These are phyloP conservation scores for Metschnikowia cerradonensis DNA, from an alignment of 805 yeast genomes.

Conservation along the genomic window DNA sequence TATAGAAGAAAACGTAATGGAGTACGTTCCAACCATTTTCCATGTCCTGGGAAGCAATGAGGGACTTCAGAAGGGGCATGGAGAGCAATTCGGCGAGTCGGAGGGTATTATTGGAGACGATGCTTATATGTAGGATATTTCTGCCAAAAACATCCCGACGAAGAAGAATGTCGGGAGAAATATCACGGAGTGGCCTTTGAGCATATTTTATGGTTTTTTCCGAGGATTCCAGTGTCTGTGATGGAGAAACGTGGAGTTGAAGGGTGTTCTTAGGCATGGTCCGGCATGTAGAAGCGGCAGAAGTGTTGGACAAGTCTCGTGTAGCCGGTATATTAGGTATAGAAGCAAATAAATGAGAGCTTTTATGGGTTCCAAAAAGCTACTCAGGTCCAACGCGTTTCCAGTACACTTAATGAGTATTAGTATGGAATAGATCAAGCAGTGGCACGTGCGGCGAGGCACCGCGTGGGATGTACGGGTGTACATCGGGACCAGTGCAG, in stretches of 20 bases:
- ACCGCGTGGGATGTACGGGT: too few relatives aligned
- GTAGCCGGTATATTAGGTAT: too few relatives aligned
- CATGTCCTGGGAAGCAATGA: conserved; percentile 46
- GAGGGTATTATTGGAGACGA: conserved; percentile 47
- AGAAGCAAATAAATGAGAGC: too few relatives aligned
- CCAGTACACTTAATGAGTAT: too few relatives aligned
- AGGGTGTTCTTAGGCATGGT: background rate
- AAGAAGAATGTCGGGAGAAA: conserved; percentile 27
- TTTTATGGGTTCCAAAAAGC: too few relatives aligned
- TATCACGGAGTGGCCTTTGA: background rate
- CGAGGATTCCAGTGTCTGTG: background rate
- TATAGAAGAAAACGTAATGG: conserved; percentile 63
- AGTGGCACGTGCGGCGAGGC: too few relatives aligned
- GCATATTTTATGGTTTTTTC: background rate
- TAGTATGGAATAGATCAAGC: too few relatives aligned
- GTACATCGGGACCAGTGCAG: too few relatives aligned
- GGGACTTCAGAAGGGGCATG: conserved; percentile 43
- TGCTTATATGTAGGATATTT: conserved; percentile 54
- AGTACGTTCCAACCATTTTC: conserved; percentile 83
- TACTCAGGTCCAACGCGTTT: too few relatives aligned
- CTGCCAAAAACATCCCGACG: conserved; percentile 71
- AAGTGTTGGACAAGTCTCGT: too few relatives aligned
- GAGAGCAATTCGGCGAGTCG: conserved; percentile 44
- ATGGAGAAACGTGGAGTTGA: background rate
- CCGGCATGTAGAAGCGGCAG: background rate